These are phyloP conservation scores for Stachybotrys echinatus DNA, from an alignment of 2,329 filamentous ascomycete species.

Conservation along the genomic window DNA sequence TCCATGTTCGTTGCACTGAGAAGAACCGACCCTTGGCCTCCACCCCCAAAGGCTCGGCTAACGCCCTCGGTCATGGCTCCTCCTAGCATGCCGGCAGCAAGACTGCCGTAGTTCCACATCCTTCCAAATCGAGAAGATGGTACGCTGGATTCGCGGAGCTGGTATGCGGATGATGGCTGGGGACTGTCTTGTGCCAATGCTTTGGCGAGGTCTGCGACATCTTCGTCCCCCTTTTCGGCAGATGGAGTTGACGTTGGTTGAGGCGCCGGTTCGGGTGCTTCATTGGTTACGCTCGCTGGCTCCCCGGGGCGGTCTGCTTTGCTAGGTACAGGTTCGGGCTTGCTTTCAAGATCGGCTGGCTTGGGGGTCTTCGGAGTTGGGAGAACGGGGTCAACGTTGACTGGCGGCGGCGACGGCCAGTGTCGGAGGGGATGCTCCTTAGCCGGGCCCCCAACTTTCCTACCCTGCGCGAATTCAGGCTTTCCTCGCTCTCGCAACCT, in stretches of 20 bases:
- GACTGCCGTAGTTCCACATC: constrained; percentile 89
- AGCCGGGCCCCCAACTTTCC: constrained; percentile 11
- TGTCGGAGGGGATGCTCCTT: constrained; percentile 32
- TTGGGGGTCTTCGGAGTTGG: background rate
- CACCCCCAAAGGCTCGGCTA: constrained; percentile 69
- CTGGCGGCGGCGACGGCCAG: constrained; percentile 22
- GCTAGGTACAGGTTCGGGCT: background rate
- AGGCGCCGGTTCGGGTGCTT: too few species aligned
- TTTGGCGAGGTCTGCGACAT: constrained; percentile 16
- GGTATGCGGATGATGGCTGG: constrained; percentile 41
- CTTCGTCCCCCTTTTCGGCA: constrained; percentile 4
- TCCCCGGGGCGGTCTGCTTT: background rate
- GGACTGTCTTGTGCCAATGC: constrained; percentile 13
- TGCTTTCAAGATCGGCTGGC: background rate
- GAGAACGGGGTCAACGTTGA: constrained; percentile 3
- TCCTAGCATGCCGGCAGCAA: constrained; percentile 92
- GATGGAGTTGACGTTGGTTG: constrained; percentile 2
- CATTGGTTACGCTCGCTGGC: too few species aligned
- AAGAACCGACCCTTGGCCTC: constrained; percentile 68
- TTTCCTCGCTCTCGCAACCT: constrained; percentile 23
- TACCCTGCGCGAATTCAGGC: constrained; percentile 4
- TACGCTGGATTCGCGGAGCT: constrained; percentile 82
- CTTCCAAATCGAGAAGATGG: constrained; percentile 82
- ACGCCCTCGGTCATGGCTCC: constrained; percentile 84
- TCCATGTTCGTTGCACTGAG: constrained; percentile 90